These are phyloP conservation scores for Fusarium coicis DNA, from an alignment of 2,329 filamentous ascomycete genomes.

Conservation along the genomic window DNA sequence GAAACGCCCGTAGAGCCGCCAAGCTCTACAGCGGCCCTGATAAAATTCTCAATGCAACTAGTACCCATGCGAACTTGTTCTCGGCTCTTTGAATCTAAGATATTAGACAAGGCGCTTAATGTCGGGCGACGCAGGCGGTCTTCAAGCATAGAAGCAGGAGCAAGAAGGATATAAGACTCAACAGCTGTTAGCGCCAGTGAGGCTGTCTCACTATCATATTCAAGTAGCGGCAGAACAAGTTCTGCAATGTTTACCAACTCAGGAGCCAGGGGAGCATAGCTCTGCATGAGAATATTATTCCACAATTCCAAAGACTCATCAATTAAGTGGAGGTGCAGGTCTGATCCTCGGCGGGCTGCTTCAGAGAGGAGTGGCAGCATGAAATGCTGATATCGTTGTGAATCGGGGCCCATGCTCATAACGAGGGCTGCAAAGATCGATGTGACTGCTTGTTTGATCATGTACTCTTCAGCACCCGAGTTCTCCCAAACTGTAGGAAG, in stretches of 20 bases:
- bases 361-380: conserved; percentile 86
- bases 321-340: conserved; percentile 82
- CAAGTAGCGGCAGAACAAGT: conserved; percentile 72
- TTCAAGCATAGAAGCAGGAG: conserved; percentile 72
- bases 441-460: conserved; percentile 94
- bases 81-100: conserved; percentile 64
- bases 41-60: conserved; percentile 71
- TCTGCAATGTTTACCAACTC: conserved; percentile 72
- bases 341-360: conserved; percentile 80
- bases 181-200: conserved; percentile 71
- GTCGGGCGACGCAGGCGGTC: conserved; percentile 64
- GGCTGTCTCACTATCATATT: conserved; percentile 72
- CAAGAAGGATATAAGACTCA: conserved; percentile 76
- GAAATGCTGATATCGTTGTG: conserved; percentile 79
- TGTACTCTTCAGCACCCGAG: conserved; percentile 81
- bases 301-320: conserved; percentile 94
- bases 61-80: conserved; percentile 69
- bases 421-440: conserved; percentile 86
- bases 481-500: conserved; percentile 87
- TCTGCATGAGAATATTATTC: conserved; percentile 77
- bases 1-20: conserved; percentile 70
- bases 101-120: conserved; percentile 60
- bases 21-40: conserved; percentile 70
- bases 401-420: conserved; percentile 83
- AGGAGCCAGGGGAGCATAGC: conserved; percentile 67